Base-by-base conservation (phyloP, 2,329 filamentous ascomycete species). In the Dissoconium aciculare region DNA sequence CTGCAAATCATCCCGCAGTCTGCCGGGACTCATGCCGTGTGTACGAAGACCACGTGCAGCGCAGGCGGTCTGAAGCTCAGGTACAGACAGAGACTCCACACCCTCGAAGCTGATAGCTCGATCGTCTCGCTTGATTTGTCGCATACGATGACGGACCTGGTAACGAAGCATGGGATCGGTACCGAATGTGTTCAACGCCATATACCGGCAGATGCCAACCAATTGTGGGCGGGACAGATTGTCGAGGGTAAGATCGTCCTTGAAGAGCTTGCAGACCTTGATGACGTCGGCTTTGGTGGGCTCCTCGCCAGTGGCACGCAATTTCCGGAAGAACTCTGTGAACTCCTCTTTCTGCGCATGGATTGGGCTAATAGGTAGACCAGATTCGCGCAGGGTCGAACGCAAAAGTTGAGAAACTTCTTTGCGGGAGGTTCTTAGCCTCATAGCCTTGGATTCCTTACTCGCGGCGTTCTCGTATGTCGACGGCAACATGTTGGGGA, bases 211-310 rank as follows among this genome's bases (percentile, higher is more conserved):
- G 70, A 95, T 98, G 33, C 80, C 92, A 16, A 98, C 87, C 30
- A 98, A 66, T 59, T 98, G 89, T 11, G 89, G 89, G 40, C 89
- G 72, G 11, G 85, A 94, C 42, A 98, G 63, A 60, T 98, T 98
- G 71, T 98, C 89, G 17, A 98, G 68, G 0, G 89, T 98, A 48
- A 98, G 55, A 56, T 98, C 89, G 53, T 98, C 89, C 57, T 89
- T 91, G 72, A 98, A 98, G 42, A 92, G 79, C 67, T 94, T 91
- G 74, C 89, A 95, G 40, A 98, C 87, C 60, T 89, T 93, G 66
- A 98, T 92, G 40, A 98, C 83, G 52, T 98, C 89, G 43, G 85
- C 71, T 32, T 75, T 71, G 4, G 81, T 89, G 1, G 89, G 89
- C 27, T 78, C 68, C 62, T 95, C 87, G 41, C 87, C 89, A 1